Base-by-base conservation (phyloP, 768 basidiomycete genomes). In the Collybia nuda region DNA sequence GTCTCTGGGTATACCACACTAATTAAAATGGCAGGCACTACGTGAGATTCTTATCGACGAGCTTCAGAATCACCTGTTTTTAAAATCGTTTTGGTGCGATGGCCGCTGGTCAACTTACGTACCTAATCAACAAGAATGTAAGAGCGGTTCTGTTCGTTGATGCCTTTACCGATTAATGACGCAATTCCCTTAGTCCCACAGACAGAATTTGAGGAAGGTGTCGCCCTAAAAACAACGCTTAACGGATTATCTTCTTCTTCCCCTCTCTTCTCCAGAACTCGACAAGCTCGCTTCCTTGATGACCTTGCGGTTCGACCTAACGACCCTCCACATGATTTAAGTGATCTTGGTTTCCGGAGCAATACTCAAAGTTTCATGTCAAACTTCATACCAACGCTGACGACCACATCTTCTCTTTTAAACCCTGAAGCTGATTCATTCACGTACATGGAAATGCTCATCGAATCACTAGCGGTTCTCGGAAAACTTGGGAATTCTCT, bases 31-130 rank as follows among this genome's bases (percentile, higher is more conserved):
- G 1, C 60, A 98, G 96, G 87, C 90, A 9, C 70, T 99, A 39
- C 80, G 90, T 40, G 97, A 98, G 56, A 97, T 98, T 48, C 72
- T 99, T 50, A 76, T 95, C 6, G 97, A 99, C 57, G 97, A 99
- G 62, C 77, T 99, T 11, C 95, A 98, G 62, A 92, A 85, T 57
- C 97, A 99, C 68, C 71, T 99, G n/a, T 99, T 97, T 68, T 82
- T 99, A 52, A 97, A 96, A 62, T 91, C 89, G 0, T 96, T 93
- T 66, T 97, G 94, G 85, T 94, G 92, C 62, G 96, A 98, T 57
- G 81, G 85, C 5, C 84, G 96, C 24, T 99, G 97, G 97, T 76
- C 83, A 15, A 70, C 89, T 0, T 98, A 97, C 64, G 70, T 78
- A 9, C 84, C 87, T 0, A 87, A 88, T 47, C 97, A 98, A 64